phyloP scores from a whole-genome alignment of 2,329 filamentous ascomycete genomes.

The Colletotrichum phormii region DNA sequence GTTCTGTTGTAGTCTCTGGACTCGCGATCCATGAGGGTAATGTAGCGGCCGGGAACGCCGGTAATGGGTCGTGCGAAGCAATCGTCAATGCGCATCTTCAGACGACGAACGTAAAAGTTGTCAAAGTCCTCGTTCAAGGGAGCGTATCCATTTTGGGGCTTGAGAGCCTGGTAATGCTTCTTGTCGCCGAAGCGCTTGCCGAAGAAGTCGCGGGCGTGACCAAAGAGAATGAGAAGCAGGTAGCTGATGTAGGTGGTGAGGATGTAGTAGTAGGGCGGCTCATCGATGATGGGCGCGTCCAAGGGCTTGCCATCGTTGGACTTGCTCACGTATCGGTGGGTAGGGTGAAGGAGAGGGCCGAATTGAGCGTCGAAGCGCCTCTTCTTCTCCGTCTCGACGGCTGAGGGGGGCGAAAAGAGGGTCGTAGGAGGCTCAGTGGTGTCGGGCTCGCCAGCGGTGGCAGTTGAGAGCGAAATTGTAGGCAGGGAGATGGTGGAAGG shows the following conservation, averaged over 20 bases:
- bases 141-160: constrained; percentile 88
- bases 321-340: constrained; percentile 89
- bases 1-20: constrained; percentile 92
- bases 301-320: constrained; percentile 82
- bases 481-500: constrained; percentile 83
- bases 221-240: constrained; percentile 92
- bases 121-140: constrained; percentile 98
- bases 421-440: constrained; percentile 79
- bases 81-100: constrained; percentile 96
- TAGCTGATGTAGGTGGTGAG: constrained; percentile 99
- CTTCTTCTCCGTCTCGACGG: constrained; percentile 82
- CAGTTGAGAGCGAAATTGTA: constrained; percentile 91
- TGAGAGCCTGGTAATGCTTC: constrained; percentile 84
- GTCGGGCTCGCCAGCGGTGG: constrained; percentile 78
- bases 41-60: constrained; percentile 92
- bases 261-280: constrained; percentile 96
- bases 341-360: constrained; percentile 82
- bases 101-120: constrained; percentile 93
- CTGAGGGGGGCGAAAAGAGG: constrained; percentile 88
- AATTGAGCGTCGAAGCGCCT: constrained; percentile 90
- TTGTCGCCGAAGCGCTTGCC: constrained; percentile 93
- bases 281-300: constrained; percentile 87
- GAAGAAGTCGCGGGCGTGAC: constrained; percentile 96
- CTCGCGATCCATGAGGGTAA: constrained; percentile 90
- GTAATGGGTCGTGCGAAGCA: constrained; percentile 94